Evolutionary conservation across 345 rosid species (phyloP).

Genomic region (Acer campestre): DNA sequence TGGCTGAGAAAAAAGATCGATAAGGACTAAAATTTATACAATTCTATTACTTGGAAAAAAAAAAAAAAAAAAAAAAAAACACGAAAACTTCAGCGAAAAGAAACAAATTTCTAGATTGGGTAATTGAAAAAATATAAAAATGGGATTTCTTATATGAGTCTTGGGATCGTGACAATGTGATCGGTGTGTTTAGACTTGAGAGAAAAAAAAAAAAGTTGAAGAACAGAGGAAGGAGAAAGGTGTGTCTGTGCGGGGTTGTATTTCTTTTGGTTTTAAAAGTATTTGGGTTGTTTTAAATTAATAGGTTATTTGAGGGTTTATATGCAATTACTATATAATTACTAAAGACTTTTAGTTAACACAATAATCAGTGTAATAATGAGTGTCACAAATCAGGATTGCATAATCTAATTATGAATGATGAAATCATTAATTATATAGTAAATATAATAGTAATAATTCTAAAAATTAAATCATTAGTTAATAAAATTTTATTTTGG

Average conservation of each 20-base stretch:
- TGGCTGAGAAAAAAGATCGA: not conserved
- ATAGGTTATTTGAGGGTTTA: not conserved
- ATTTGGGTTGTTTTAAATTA: not conserved
- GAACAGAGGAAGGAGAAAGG: not conserved
- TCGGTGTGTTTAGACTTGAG: not conserved
- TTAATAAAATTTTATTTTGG: too few species aligned
- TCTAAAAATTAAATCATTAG: too few species aligned
- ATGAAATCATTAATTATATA: too few species aligned
- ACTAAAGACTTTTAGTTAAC: not conserved
- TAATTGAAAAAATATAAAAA: not conserved
- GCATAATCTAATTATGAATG: too few species aligned
- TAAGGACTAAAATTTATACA: not conserved
- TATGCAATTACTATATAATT: not conserved
- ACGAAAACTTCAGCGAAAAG: not conserved
- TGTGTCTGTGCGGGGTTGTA: too few species aligned
- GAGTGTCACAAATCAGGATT: too few species aligned
- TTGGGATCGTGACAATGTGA: not conserved
- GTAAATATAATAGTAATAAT: too few species aligned
- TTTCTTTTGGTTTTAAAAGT: not conserved
- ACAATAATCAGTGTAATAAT: too few species aligned
- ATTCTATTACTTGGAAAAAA: not conserved
- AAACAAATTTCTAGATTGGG: not conserved
- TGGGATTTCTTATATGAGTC: not conserved
- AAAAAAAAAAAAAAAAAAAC: not conserved
- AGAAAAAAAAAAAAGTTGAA: not conserved